Evolutionary conservation across 1,139 yeast genomes (phyloP).

Genomic region (Suhomyces panamericanus): DNA sequence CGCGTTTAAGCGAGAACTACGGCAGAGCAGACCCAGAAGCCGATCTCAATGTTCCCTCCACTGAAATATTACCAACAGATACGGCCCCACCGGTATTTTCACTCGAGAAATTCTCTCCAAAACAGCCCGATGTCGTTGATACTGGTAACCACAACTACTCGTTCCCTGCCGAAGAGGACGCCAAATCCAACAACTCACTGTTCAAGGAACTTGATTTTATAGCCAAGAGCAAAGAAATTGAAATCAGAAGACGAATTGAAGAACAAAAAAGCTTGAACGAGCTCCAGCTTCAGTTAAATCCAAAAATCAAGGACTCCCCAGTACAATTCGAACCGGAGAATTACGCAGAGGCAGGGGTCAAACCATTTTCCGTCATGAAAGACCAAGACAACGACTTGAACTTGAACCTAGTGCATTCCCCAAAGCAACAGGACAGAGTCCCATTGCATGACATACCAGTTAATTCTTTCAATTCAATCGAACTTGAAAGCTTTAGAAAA

Average conservation of each 20-base stretch:
- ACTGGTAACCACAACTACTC: not conserved
- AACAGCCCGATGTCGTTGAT: not conserved
- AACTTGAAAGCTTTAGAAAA: conserved; percentile 24
- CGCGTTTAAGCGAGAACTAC: conserved; percentile 21
- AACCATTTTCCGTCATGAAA: not conserved
- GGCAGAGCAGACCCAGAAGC: conserved; percentile 3
- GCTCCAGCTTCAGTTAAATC: conserved; percentile 11
- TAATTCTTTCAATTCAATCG: conserved; percentile 15
- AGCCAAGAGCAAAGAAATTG: conserved; percentile 27
- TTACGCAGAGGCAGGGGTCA: not conserved
- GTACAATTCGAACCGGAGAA: not conserved
- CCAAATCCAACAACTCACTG: not conserved
- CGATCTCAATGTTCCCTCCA: not conserved
- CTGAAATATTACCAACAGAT: not conserved
- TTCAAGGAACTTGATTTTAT: conserved; percentile 6
- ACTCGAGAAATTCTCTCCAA: conserved; percentile 18
- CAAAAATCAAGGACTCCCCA: not conserved
- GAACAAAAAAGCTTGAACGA: conserved; percentile 25
- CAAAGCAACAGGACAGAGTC: conserved; percentile 10
- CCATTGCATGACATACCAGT: conserved; percentile 22
- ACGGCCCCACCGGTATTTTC: conserved; percentile 18
- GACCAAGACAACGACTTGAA: conserved; percentile 1
- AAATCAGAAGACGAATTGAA: conserved; percentile 30
- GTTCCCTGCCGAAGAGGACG: not conserved
- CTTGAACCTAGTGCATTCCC: not conserved